Evolutionary conservation across 805 yeast genomes (phyloP).

Genomic region (Lipomyces oligophaga): DNA sequence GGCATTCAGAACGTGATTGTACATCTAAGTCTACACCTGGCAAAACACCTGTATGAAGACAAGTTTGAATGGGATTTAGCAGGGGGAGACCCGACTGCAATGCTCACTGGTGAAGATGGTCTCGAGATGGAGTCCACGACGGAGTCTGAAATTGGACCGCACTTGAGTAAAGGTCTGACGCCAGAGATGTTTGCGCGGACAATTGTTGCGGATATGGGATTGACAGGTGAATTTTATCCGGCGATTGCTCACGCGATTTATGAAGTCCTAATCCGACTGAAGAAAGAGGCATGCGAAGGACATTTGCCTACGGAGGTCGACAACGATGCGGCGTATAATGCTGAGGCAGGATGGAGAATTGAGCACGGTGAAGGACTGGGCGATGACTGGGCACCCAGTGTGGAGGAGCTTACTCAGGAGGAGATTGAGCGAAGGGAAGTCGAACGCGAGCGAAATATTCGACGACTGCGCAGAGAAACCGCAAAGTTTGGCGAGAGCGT

Average conservation of each 20-base stretch:
- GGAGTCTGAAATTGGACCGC: neutral
- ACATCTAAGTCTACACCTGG: constrained; percentile 75
- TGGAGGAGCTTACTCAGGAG: constrained; percentile 81
- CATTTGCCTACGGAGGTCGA: constrained; percentile 49
- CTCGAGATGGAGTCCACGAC: neutral
- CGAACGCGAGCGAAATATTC: constrained; percentile 85
- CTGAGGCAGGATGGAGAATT: constrained; percentile 61
- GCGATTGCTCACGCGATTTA: constrained; percentile 85
- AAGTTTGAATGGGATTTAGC: constrained; percentile 89
- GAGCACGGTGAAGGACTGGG: constrained; percentile 78
- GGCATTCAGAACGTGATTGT: constrained; percentile 70
- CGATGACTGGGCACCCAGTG: constrained; percentile 79
- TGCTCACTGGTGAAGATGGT: neutral
- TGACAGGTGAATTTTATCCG: constrained; percentile 79
- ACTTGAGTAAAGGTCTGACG: constrained; percentile 40
- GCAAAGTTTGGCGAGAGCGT: constrained; percentile 61
- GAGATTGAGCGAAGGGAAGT: constrained; percentile 94
- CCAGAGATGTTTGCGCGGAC: constrained; percentile 82
- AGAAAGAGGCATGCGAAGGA: constrained; percentile 77
- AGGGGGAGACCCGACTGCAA: too few relatives aligned
- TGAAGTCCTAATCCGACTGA: constrained; percentile 70
- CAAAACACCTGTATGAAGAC: constrained; percentile 81
- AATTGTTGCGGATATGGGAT: constrained; percentile 80
- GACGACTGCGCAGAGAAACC: constrained; percentile 90
- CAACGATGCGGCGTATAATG: constrained; percentile 60